Evolutionary conservation across 176 grass and related monocot genomes (phyloP).

Genomic region (Musa itinerans): DNA sequence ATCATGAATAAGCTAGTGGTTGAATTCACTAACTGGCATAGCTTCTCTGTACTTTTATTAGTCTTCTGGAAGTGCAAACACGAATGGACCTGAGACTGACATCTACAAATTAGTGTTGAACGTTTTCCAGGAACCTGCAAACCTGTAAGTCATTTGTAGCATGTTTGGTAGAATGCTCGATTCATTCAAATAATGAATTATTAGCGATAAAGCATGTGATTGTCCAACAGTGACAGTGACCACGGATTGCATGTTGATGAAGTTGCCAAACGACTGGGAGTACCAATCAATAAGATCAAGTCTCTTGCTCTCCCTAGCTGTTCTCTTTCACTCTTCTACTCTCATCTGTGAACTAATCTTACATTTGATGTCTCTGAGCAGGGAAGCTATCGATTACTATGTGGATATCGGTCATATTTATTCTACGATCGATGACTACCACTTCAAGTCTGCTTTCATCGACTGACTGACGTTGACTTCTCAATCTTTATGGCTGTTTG

Average conservation of each 20-base stretch:
- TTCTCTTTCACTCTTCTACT: not conserved
- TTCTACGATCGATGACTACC: constrained; percentile 74
- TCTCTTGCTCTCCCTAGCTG: constrained; percentile 19
- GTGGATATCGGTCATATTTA: constrained; percentile 50
- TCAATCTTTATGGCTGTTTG: no score
- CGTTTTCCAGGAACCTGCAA: constrained; percentile 72
- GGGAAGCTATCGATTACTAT: constrained; percentile 51
- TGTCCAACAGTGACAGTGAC: constrained; percentile 42
- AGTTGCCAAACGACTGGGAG: constrained; percentile 43
- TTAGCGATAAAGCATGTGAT: not conserved
- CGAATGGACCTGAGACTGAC: constrained; percentile 38
- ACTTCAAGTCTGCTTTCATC: constrained; percentile 51
- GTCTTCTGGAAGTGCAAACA: constrained; percentile 11
- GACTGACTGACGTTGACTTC: constrained; percentile 23
- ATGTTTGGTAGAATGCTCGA: not conserved
- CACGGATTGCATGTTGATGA: constrained; percentile 82
- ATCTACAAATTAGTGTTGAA: constrained; percentile 49
- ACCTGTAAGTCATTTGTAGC: constrained; percentile 43
- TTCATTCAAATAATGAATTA: not conserved
- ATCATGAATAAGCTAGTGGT: not conserved
- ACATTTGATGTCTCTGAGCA: constrained; percentile 25
- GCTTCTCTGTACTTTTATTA: constrained; percentile 13
- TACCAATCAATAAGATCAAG: constrained; percentile 40
- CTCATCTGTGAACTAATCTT: not conserved
- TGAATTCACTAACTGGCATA: not conserved